A percentile compares a stretch with the other conserved stretches of the same genome.
phyloP scores from a whole-genome alignment of 345 rosid species.

The Leavenworthia alabamica region DNA sequence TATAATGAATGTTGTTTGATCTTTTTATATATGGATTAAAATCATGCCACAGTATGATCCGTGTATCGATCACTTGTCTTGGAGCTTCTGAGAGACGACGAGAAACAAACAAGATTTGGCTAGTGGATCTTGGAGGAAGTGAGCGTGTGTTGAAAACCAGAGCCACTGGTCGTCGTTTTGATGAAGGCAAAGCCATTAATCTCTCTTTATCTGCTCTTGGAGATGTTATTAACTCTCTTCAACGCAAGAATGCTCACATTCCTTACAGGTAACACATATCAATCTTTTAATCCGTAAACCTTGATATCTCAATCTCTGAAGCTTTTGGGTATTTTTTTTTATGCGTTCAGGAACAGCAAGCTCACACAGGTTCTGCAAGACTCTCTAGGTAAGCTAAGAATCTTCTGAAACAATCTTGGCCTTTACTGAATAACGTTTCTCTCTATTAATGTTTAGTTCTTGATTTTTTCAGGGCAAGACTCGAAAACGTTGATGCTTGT shows the following conservation, averaged over 20 bases:
- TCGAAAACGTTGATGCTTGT: slow-evolving; percentile 82
- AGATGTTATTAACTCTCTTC: slow-evolving; percentile 72
- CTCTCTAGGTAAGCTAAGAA: slow-evolving; percentile 53
- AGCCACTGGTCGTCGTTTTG: slow-evolving; percentile 75
- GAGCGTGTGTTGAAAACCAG: slow-evolving; percentile 79
- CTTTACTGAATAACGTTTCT: not conserved
- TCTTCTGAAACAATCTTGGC: not conserved
- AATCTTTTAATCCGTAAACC: not conserved
- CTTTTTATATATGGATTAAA: not conserved
- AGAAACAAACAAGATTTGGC: slow-evolving; percentile 62
- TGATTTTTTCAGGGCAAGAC: slow-evolving; percentile 51
- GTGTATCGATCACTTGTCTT: slow-evolving; percentile 49
- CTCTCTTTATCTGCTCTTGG: slow-evolving; percentile 76
- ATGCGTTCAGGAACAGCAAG: slow-evolving; percentile 94
- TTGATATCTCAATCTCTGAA: not conserved
- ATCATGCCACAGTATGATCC: slow-evolving; percentile 53
- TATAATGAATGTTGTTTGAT: not conserved
- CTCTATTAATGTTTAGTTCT: not conserved
- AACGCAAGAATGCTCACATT: slow-evolving; percentile 54
- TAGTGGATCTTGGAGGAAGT: slow-evolving; percentile 81
- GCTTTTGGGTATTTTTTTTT: slow-evolving; percentile 8
- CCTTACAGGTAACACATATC: slow-evolving; percentile 57
- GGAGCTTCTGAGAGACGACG: slow-evolving; percentile 57
- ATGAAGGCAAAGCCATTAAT: slow-evolving; percentile 90
- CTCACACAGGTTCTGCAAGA: slow-evolving; percentile 79